Evolutionary conservation across 202 grass and related monocot genomes (phyloP).

Genomic region (Schoenoplectus tabernaemontani): DNA sequence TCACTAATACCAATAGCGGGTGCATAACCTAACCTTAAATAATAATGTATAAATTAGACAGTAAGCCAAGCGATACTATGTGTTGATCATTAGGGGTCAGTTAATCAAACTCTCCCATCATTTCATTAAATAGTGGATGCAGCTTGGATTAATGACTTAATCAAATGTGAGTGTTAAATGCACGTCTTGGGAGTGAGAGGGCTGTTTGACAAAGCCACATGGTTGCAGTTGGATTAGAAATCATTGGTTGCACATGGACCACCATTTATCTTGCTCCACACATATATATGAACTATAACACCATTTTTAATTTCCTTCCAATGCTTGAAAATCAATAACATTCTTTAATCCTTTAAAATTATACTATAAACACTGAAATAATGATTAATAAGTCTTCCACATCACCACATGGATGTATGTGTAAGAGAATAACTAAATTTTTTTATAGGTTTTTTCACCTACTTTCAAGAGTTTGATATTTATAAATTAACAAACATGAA

Average conservation of each 20-base stretch:
- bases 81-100: background rate
- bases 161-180: constrained; percentile 27
- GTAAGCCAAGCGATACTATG: background rate
- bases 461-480: too few relatives aligned
- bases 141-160: constrained; percentile 7
- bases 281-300: background rate
- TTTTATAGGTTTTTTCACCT: too few relatives aligned
- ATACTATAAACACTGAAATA: background rate
- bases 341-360: background rate
- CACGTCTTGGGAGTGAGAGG: constrained; percentile 29
- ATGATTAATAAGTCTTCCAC: background rate
- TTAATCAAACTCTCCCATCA: background rate
- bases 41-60: background rate
- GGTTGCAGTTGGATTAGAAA: constrained; percentile 15
- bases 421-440: background rate
- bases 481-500: too few relatives aligned
- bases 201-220: constrained; percentile 23
- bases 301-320: background rate
- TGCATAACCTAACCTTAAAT: background rate
- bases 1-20: background rate
- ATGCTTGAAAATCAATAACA: background rate
- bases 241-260: constrained; percentile 7
- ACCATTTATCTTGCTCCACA: constrained; percentile 6
- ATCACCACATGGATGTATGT: background rate
- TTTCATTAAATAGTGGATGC: constrained; percentile 8